These are phyloP conservation scores for Xylariaceae sp. DNA, from an alignment of 2,329 filamentous ascomycete genomes.

Conservation along the genomic window DNA sequence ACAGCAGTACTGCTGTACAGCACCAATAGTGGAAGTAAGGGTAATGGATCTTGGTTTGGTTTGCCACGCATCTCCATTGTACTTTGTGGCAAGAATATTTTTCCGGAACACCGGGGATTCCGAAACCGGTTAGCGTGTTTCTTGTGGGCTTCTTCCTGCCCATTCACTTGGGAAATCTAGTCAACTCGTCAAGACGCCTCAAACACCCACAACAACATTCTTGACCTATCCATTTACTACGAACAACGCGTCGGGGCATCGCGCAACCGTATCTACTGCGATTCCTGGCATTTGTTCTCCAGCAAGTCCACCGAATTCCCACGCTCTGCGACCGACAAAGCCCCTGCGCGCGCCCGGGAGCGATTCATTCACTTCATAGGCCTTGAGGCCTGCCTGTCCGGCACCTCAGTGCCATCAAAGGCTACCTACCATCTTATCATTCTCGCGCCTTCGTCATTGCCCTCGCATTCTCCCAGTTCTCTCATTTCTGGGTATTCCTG, in stretches of 20 bases:
- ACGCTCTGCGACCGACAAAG: slow-evolving; percentile 20
- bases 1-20: no score
- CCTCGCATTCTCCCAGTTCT: background rate
- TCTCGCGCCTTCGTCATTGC: slow-evolving; percentile 17
- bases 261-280: slow-evolving; percentile 32
- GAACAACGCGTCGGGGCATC: slow-evolving; percentile 50
- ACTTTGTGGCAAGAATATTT: slow-evolving; percentile 15
- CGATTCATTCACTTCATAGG: slow-evolving; percentile 26
- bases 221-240: slow-evolving; percentile 32
- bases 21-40: no score
- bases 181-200: slow-evolving; percentile 25
- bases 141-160: slow-evolving; percentile 23
- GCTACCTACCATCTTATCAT: slow-evolving; percentile 25
- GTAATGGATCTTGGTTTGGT: no score
- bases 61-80: no score
- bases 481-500: background rate
- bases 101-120: slow-evolving; percentile 21
- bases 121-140: slow-evolving; percentile 22
- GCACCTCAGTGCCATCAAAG: slow-evolving; percentile 39
- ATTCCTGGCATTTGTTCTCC: slow-evolving; percentile 30
- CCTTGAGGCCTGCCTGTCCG: slow-evolving; percentile 33
- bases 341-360: slow-evolving; percentile 22
- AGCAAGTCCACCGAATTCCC: slow-evolving; percentile 27
- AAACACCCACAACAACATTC: slow-evolving; percentile 40
- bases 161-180: slow-evolving; percentile 14